Conservation (phyloP, 257 asterid genomes). For the Solanum chmielewskii region DNA sequence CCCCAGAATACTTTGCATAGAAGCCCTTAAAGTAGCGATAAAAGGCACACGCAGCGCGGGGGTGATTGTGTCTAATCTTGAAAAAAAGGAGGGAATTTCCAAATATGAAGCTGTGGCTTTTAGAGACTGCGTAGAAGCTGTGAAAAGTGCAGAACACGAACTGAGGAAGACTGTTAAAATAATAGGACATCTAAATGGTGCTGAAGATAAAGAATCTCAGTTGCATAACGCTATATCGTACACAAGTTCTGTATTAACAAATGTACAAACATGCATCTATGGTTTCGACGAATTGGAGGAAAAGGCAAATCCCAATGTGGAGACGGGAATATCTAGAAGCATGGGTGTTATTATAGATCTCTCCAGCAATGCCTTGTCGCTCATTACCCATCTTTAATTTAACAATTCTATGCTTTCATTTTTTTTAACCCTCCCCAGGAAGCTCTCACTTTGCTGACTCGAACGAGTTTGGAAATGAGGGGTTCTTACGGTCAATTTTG, state of each 20-base stretch:
- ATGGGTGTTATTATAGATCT: constrained; percentile 13
- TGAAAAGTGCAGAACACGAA: constrained; percentile 41
- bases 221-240: constrained; percentile 63
- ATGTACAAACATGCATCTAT: constrained; percentile 59
- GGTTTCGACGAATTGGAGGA: constrained; percentile 12
- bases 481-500: not conserved
- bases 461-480: no score
- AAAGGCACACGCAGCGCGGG: constrained; percentile 26
- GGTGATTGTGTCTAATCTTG: constrained; percentile 1
- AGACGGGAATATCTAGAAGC: constrained; percentile 18
- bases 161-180: constrained; percentile 33
- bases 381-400: constrained; percentile 17
- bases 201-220: constrained; percentile 31
- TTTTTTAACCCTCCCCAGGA: no score
- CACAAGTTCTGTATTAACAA: constrained; percentile 73
- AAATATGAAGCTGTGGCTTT: constrained; percentile 20
- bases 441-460: no score
- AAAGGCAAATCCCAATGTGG: constrained; percentile 14
- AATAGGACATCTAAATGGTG: constrained; percentile 23
- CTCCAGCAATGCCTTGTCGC: constrained; percentile 43
- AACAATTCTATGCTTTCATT: not conserved
- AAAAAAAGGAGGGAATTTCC: constrained; percentile 15
- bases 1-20: constrained; percentile 29
- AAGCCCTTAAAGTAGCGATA: constrained; percentile 40
- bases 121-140: constrained; percentile 44